Evolutionary conservation across 2,329 filamentous ascomycete species (phyloP), one percentile per base, ranked within the genome.

Genomic region (Cladosporium sp.): DNA sequence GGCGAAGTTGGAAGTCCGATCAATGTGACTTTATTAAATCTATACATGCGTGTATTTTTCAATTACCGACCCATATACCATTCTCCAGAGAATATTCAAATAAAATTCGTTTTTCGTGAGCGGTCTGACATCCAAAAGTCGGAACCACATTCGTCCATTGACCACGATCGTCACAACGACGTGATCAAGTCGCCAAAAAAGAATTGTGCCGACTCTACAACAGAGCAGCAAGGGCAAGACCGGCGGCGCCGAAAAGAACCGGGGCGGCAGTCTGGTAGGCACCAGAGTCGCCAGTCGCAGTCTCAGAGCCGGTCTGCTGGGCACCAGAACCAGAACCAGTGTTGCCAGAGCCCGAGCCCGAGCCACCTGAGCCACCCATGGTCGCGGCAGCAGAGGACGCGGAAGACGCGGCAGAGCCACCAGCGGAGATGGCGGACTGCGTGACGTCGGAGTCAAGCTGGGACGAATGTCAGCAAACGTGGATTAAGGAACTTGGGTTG

Each of bases 171-270:
- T 5, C 22, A 28, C 7, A 4, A 4, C n/a, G 38, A n/a, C 3
- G 38, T 18, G 9, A n/a, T 49, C 16, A 13, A 49, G 14, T 2
- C 22, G 22, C 4, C 22, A 28, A 28, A 28, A 28, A 28, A 7
- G 22, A 5, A 28, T 5, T 7, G 7, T 28, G 22, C 22, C 22
- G 11, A 31, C 38, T 50, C 40, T 50, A 50, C 48, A 50, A 43
- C 38, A 50, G 40, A 32, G 48, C 48, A 22, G 48, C 48, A 33
- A 50, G 43, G 13, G 48, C 48, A 37, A 50, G 40, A 43, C 48
- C 48, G 32, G 48, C 48, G 22, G 48, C 48, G 28, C 48, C 48
- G 32, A 50, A 40, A 28, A 50, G 32, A 38, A 50, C 35, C 18
- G 48, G 48, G 42, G 38, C 48, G 28, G 48, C 48, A 11, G 48